Evolutionary conservation across 148 eudicot genomes (phyloP), one percentile per base, ranked within the genome.

Genomic region (Fallopia convolvulus): DNA sequence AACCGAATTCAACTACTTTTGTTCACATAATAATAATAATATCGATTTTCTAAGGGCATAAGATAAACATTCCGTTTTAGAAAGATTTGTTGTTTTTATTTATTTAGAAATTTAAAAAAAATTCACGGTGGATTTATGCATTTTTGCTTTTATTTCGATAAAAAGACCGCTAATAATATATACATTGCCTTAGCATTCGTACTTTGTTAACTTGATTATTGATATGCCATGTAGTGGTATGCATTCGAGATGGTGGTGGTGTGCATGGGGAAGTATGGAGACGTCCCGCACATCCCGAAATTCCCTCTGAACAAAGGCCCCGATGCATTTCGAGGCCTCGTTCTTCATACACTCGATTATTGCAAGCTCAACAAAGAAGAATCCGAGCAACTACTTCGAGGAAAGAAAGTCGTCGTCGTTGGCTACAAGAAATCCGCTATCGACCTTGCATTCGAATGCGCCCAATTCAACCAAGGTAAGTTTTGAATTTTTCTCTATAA

Each of bases 351-450:
- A 6, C 84, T 91, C 78, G 97, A 95, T 49, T 95, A 95, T 82
- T 80, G 97, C 91, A 95, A 95, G 78, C 83, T 95, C 70, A 83
- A 83, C 76, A 50, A 81, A 33, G 89, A 89, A 23, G 94, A 85
- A 50, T 78, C 91, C 72, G 78, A 84, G 30, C 53, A 79, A 47
- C 85, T 95, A 8, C 71, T 95, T 23, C 79, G 79, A 77, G 99
- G 90, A 23, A 92, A 92, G 73, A 92, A 87, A 79, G 97, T 92
- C 49, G 99, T 88, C 0, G 79, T 95, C 52, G 80, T 95, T 66
- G 99, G 99, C 49, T 95, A 89, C 86, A 95, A 92, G 81, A 95
- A 95, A 85, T 92, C 99, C 4, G 99, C 91, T 14, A 95, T 95
- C 72, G 99, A 95, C 83, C 83, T 95, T 13, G 99, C 99, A 60